Evolutionary conservation across 2,329 filamentous ascomycete genomes (phyloP).

Genomic region (Pseudogymnoascus sp.): DNA sequence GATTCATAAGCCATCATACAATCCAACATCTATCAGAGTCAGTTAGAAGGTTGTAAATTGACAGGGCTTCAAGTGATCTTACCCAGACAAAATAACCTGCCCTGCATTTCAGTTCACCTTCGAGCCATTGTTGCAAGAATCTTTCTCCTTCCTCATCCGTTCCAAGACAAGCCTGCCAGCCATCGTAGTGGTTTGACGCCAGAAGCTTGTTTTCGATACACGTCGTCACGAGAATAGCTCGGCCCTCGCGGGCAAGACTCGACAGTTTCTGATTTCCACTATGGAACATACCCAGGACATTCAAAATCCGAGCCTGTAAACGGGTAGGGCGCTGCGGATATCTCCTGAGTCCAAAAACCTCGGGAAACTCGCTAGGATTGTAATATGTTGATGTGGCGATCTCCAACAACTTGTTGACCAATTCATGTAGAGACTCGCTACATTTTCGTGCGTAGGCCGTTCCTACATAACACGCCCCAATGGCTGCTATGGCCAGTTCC

Average conservation of each 20-base stretch:
- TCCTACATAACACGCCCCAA: conserved; percentile 11
- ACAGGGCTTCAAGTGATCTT: background rate
- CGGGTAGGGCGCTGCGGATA: conserved; percentile 6
- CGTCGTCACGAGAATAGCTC: conserved; percentile 10
- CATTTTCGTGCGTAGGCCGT: conserved; percentile 5
- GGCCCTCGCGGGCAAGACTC: background rate
- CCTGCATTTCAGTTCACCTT: conserved; percentile 12
- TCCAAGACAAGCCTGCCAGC: background rate
- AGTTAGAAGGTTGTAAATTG: background rate
- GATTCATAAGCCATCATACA: conserved; percentile 14
- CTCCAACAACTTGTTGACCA: conserved; percentile 9
- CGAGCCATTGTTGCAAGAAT: conserved; percentile 12
- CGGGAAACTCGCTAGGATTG: background rate
- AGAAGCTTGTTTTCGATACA: conserved; percentile 13
- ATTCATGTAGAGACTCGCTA: conserved; percentile 10
- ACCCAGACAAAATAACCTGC: conserved; percentile 14
- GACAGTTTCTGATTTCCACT: conserved; percentile 10
- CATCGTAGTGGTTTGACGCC: conserved; percentile 3
- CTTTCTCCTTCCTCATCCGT: background rate
- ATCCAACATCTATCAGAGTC: conserved; percentile 4
- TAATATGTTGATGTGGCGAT: conserved; percentile 5
- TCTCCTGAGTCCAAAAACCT: conserved; percentile 6
- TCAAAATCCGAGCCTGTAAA: conserved; percentile 13
- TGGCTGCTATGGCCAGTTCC: conserved; percentile 11
- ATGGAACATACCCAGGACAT: conserved; percentile 13